Evolutionary conservation across 371 early-diverging fungal genomes (phyloP).

Genomic region (Rhizomucor miehei): DNA sequence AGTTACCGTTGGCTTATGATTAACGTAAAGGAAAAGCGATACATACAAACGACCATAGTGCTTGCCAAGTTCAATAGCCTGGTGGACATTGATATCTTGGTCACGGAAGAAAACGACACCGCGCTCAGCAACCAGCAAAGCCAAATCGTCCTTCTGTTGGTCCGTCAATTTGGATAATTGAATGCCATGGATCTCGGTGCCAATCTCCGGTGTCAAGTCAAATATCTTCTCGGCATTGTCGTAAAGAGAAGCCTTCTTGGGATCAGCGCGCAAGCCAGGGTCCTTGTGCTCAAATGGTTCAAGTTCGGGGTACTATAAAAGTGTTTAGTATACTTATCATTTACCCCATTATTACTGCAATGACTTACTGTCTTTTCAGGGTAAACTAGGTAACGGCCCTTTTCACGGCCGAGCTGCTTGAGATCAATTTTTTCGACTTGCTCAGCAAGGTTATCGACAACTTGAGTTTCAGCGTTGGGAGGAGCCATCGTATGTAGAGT

Average conservation of each 20-base stretch:
- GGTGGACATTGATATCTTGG: constrained; percentile 51
- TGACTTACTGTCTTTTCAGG: constrained; percentile 32
- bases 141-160: constrained; percentile 55
- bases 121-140: constrained; percentile 56
- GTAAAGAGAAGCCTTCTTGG: constrained; percentile 56
- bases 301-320: constrained; percentile 32
- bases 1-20: neutral
- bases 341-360: too few relatives aligned
- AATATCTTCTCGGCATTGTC: constrained; percentile 55
- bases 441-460: constrained; percentile 25
- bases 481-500: constrained; percentile 17
- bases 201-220: constrained; percentile 62
- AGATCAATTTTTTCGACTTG: constrained; percentile 37
- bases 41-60: constrained; percentile 46
- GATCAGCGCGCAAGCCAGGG: constrained; percentile 51
- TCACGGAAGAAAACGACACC: constrained; percentile 64
- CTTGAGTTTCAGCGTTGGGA: constrained; percentile 11
- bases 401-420: constrained; percentile 31
- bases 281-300: constrained; percentile 35
- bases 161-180: constrained; percentile 49
- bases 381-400: constrained; percentile 37
- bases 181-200: constrained; percentile 69
- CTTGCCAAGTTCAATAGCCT: constrained; percentile 49
- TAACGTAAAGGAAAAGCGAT: neutral
- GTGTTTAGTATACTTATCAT: too few relatives aligned